Percentiles rank a stretch among this genome's conserved stretches.
Evolutionary conservation across 164 flowering plant species (phyloP).

Genomic region (Sedum album): DNA sequence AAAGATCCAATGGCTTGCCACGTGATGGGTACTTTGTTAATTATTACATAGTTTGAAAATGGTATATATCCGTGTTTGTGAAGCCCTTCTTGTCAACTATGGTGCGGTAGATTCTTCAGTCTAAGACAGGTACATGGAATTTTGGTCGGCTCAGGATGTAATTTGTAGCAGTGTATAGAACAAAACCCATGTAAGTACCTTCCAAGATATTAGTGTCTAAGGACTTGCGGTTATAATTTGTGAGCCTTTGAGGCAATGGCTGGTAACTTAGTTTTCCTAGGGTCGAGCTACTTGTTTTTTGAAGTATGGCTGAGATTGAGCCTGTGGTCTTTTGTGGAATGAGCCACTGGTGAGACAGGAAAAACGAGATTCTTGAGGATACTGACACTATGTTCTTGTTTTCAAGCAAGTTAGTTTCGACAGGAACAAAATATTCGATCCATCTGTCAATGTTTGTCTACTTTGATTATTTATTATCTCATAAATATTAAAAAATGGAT

Average conservation of each 20-base stretch:
- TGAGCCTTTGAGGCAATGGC: constrained; percentile 23
- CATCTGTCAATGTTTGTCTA: no score
- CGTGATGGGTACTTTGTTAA: background rate
- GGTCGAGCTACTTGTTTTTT: constrained; percentile 32
- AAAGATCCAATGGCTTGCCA: background rate
- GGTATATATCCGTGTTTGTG: background rate
- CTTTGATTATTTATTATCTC: no score
- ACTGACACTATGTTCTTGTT: background rate
- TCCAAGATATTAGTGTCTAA: background rate
- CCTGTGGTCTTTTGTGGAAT: constrained; percentile 10
- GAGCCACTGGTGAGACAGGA: no score
- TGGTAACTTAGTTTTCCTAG: constrained; percentile 51
- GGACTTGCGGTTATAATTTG: background rate
- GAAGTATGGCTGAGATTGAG: constrained; percentile 15
- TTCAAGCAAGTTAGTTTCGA: background rate
- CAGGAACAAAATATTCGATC: no score
- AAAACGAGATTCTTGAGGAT: constrained; percentile 11
- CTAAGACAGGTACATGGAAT: background rate
- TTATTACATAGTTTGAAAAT: background rate
- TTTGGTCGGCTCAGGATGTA: no score
- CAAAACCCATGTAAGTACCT: no score
- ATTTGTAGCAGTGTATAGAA: no score
- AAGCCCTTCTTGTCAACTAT: background rate
- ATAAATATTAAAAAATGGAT: no score
- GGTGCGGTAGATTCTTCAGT: background rate